These are phyloP conservation scores for Naganishia friedmannii DNA, from an alignment of 768 basidiomycete species.

Conservation along the genomic window DNA sequence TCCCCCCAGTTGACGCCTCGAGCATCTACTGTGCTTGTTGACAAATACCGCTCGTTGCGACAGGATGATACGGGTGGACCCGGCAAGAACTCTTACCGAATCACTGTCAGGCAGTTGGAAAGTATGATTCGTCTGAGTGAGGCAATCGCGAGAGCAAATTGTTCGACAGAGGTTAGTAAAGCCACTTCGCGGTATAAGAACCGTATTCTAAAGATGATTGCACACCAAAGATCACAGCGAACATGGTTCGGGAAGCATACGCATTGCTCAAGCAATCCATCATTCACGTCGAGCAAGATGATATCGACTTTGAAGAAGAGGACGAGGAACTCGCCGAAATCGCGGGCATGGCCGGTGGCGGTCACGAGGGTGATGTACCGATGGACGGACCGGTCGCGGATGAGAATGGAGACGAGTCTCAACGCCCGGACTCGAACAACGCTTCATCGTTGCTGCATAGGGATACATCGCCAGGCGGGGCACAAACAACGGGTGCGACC, in stretches of 20 bases:
- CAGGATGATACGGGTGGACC: conserved; percentile 88
- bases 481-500: conserved; percentile 30
- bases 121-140: conserved; percentile 97
- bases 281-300: conserved; percentile 98
- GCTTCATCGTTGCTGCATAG: conserved; percentile 40
- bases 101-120: conserved; percentile 95
- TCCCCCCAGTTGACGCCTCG: conserved; percentile 77
- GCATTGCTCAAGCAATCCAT: conserved; percentile 91
- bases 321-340: conserved; percentile 65
- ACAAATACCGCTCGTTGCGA: conserved; percentile 86
- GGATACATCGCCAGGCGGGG: conserved; percentile 41
- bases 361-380: conserved; percentile 53
- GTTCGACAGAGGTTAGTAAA: conserved; percentile 75
- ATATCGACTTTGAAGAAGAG: conserved; percentile 80
- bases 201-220: conserved; percentile 21
- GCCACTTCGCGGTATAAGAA: background rate
- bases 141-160: conserved; percentile 95
- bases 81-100: conserved; percentile 88
- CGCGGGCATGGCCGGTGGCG: conserved; percentile 55
- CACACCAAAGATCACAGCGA: conserved; percentile 72
- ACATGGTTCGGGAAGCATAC: conserved; percentile 93
- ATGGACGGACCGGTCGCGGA: conserved; percentile 44
- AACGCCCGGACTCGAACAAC: conserved; percentile 32
- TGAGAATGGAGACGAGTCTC: conserved; percentile 46
- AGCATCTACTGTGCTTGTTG: conserved; percentile 86